Evolutionary conservation across 1,139 yeast genomes (phyloP), one percentile per base, ranked within the genome.

Genomic region (Kodamaea ohmeri): DNA sequence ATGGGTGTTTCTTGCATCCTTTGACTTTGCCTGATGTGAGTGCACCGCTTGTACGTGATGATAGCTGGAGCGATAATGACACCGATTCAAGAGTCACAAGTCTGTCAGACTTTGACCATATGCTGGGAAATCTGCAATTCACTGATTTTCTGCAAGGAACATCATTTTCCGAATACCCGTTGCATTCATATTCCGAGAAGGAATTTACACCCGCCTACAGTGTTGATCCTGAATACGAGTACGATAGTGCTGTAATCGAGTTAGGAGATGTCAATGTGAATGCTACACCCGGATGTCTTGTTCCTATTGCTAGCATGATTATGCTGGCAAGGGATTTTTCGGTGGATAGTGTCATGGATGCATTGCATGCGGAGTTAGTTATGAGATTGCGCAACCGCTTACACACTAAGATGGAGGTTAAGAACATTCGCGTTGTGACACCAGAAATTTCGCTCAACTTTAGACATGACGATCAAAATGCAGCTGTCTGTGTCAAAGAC

Each of bases 1-100:
- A 59, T 48, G 80, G 83, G 0, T 63, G 78, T n/a, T 70, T 82
- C 12, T 58, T 69, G 11, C 80, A 89, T 0, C 75, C 87, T 0
- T 63, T 83, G 8, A 72, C 90, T 0, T 51, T 86, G 2, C 92
- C 95, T 0, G 70, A 73, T 35, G 76, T 80, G 1, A 76, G 88
- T 0, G 61, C 74, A 2, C 95, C 96, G 21, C 8, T 36, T 4
- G 26, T 21, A 14, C 8, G n/a, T n/a, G 30, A 27, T 8, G 30
- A 24, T n/a, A 24, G 6, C 12, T 7, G 26, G 12, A 7, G 12
- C 26, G 26, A 20, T 20, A 9, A 20, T 20, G 22, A 9, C 11
- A 20, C 24, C 21, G 25, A 30, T 3, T 20, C 25, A 9, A 14
- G 19, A n/a, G 20, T 18, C 7, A 20, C 33, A 2, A 20, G 21